Evolutionary conservation across 768 basidiomycete species (phyloP).

Genomic region (Termitomyces sp.): DNA sequence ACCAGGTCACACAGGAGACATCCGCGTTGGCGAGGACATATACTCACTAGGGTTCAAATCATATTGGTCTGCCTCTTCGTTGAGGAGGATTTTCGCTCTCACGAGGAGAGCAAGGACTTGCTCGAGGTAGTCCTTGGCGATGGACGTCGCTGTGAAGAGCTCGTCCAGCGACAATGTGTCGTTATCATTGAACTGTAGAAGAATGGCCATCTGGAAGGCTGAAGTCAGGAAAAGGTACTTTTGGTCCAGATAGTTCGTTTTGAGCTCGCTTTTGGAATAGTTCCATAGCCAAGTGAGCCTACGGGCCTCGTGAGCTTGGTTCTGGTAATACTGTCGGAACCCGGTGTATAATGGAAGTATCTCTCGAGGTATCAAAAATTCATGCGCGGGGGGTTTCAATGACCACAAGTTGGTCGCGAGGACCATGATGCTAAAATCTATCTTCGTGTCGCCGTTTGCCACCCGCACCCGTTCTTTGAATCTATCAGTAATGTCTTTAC

Average conservation of each 20-base stretch:
- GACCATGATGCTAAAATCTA: conserved; percentile 91
- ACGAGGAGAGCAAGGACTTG: conserved; percentile 68
- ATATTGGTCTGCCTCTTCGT: conserved; percentile 85
- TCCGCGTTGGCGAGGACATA: not conserved
- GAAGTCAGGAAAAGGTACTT: conserved; percentile 97
- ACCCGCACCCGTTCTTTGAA: conserved; percentile 91
- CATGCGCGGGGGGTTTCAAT: conserved; percentile 72
- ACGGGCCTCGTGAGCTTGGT: conserved; percentile 81
- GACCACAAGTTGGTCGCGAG: conserved; percentile 98
- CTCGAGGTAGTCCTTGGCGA: conserved; percentile 74
- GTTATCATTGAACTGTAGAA: conserved; percentile 88
- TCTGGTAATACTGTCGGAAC: conserved; percentile 90
- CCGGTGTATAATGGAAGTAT: conserved; percentile 84
- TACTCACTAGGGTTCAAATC: conserved; percentile 76
- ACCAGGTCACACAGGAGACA: not conserved
- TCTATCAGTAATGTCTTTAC: conserved; percentile 91
- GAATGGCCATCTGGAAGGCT: conserved; percentile 92
- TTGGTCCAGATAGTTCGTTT: conserved; percentile 88
- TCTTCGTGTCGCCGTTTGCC: conserved; percentile 82
- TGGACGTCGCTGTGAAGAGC: conserved; percentile 69
- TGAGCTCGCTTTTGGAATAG: conserved; percentile 93
- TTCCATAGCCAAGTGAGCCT: conserved; percentile 99
- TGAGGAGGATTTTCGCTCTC: conserved; percentile 86
- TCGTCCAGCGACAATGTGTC: conserved; percentile 81
- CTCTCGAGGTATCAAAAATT: conserved; percentile 86